Base-by-base conservation (phyloP, 2,329 filamentous ascomycete species). In the Coccinonectria pachysandricola region DNA sequence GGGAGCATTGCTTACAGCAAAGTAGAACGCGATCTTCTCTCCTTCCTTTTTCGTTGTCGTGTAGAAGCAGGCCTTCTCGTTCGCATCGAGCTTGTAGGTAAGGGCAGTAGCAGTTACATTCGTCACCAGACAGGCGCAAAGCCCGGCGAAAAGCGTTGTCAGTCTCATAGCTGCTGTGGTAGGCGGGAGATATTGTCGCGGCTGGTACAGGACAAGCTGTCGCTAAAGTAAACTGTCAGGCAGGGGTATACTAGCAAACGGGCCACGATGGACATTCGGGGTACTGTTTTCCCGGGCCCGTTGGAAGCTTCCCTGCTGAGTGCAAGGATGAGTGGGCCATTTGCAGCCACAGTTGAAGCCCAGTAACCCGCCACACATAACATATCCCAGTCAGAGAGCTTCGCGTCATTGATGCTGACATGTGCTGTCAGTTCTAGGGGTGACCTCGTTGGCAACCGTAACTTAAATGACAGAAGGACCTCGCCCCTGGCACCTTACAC, bases 11-110 rank as follows among this genome's bases (percentile, higher is more conserved):
- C 79, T 42, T 64, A 98, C 91, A 34, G 91, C 92, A 61, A 98
- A 98, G 65, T 98, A 98, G 54, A 98, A 98, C 25, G 91, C 87
- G 43, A 98, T 68, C 72, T 98, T 98, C 48, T 82, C 75, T 45
- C 79, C 79, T 53, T 73, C 70, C 53, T 81, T 73, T 39, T 86
- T 75, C 29, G 88, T 79, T 42, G 75, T 65, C 31, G 83, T 73
- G 56, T 82, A 95, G 73, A 98, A 98, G 66, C 91, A 98, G 34
- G 91, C 85, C 60, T 83, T 86, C 67, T 96, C 91, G 63, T 92
- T 83, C 26, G 91, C 82, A 27, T 69, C 62, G 23, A 98, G 69
- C 60, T 87, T 84, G 68, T 95, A 98, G 24, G 91, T 98, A 51
- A 98, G 69, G 20, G 91, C 87, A 4, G 91, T 98, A 19, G 85